phyloP scores from a whole-genome alignment of 2,329 filamentous ascomycete species.

The Colletotrichum lindemuthianum region DNA sequence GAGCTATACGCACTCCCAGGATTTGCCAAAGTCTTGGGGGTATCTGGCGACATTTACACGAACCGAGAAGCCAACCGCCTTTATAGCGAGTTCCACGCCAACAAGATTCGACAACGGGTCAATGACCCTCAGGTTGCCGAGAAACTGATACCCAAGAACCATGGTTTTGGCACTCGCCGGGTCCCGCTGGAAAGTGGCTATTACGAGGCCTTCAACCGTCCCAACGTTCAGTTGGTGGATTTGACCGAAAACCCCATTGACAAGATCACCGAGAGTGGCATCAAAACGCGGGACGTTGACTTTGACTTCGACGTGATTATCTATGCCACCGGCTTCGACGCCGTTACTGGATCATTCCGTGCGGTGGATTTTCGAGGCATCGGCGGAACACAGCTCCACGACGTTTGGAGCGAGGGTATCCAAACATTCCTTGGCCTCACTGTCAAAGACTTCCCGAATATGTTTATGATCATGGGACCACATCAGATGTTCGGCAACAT shows the following conservation, averaged over 20 bases:
- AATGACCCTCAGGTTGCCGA: constrained; percentile 60
- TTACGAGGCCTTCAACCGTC: constrained; percentile 65
- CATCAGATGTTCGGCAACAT: constrained; percentile 56
- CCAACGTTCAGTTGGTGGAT: constrained; percentile 68
- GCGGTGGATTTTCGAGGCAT: constrained; percentile 47
- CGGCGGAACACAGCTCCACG: constrained; percentile 35
- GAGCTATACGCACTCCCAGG: constrained; percentile 48
- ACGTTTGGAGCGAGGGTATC: constrained; percentile 48
- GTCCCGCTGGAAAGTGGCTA: constrained; percentile 70
- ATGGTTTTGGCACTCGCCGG: constrained; percentile 45
- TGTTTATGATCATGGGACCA: constrained; percentile 56
- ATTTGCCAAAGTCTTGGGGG: constrained; percentile 49
- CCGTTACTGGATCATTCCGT: constrained; percentile 42
- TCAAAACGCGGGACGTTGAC: constrained; percentile 59
- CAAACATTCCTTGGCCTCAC: constrained; percentile 54
- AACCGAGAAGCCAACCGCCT: constrained; percentile 44
- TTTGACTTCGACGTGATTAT: constrained; percentile 53
- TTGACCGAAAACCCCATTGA: constrained; percentile 63
- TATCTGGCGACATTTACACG: constrained; percentile 47
- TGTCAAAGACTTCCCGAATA: constrained; percentile 56
- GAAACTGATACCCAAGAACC: constrained; percentile 62
- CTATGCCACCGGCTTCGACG: constrained; percentile 37
- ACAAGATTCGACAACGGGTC: constrained; percentile 58
- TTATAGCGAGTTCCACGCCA: constrained; percentile 47
- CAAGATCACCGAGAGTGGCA: constrained; percentile 52